Evolutionary conservation across 345 rosid species (phyloP), one percentile per base, ranked within the genome.

Genomic region (Populus simonii): DNA sequence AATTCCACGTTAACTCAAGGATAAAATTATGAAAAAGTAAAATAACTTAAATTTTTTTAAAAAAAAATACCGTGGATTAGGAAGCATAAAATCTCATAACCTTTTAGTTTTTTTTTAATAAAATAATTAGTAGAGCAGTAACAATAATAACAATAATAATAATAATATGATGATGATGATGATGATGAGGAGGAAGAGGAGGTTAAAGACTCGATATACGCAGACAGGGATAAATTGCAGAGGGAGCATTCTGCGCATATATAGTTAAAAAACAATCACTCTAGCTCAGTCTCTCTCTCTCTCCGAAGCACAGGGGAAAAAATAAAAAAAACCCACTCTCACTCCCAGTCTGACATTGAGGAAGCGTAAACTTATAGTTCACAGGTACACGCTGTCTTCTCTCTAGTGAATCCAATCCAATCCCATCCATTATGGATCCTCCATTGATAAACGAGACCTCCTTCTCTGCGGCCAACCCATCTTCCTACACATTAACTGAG

Each of bases 381-480:
- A 53, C 59, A 6, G 59, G 59, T 22, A 18, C 23, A 6, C 59
- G 59, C 59, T n/a, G 27, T 57, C 63, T 57, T n/a, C 63, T 57
- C 23, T 57, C 63, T n/a, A 23, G 63, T 57, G 63, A 57, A 9
- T 57, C 63, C 63, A 51, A 51, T 39, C 43, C 10, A 47, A 47
- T n/a, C 27, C 62, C 23, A 57, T n/a, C 63, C 63, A 71, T 1
- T 33, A 95, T 95, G 99, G 97, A 95, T 87, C 92, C 92, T 82
- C 96, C 98, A 25, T 84, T 93, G 61, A 80, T 91, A 79, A 91
- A 86, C 77, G 94, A 91, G 72, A 84, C 94, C 16, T 88, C 96
- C 41, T 94, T 94, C 86, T 90, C 97, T 25, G 86, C 92, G 29
- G 96, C 96, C 3, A 90, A 93, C 84, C 96, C 93, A 20, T 87